Base-by-base conservation (phyloP, 352 stramenopile genomes). In the Globisporangium sylvaticum region DNA sequence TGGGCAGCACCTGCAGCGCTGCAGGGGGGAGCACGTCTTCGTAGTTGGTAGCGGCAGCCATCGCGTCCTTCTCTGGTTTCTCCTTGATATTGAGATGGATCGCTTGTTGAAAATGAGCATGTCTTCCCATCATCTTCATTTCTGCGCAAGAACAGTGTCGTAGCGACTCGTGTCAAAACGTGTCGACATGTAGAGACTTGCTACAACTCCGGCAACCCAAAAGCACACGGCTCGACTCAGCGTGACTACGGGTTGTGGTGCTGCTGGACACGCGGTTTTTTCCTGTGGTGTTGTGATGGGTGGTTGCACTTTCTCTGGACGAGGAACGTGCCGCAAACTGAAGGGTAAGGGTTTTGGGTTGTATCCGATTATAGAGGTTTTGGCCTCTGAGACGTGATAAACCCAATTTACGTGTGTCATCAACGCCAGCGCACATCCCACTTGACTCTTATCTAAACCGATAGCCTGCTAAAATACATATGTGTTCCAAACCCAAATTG, bases 1-100 rank as follows among this genome's bases (percentile, higher is more conserved):
- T 70, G 14, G 83, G 83, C n/a, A 91, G 78, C 59, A 88, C 82
- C 52, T 76, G 72, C 29, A 78, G 63, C 25, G 80, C 79, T 48
- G 73, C 77, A 10, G 75, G 71, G 6, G 82, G 75, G 12, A 86
- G 70, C 53, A 60, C 64, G 25, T 65, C 66, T 64, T 72, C 53
- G 58, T 65, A 67, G n/a, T 59, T 58, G 48, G 59, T 60, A 5
- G 54, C 6, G 31, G 31, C 52, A 12, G 64, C 46, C 64, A 64
- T 64, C 27, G 15, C 62, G 37, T 20, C 31, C 59, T 57, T 65
- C 50, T 31, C 6, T 22, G 20, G 15, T 14, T 54, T 54, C 46
- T 31, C 48, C 20, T 10, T 56, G 6, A 24, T 20, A 27, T 31
- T 14, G 24, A 18, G 18, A 20, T 32, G 24, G 57, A 32, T 62